A percentile compares a stretch with the other conserved stretches of the same genome.
These are phyloP conservation scores for Pestalotiopsis sp. DNA, from an alignment of 2,329 filamentous ascomycete genomes.

Conservation along the genomic window DNA sequence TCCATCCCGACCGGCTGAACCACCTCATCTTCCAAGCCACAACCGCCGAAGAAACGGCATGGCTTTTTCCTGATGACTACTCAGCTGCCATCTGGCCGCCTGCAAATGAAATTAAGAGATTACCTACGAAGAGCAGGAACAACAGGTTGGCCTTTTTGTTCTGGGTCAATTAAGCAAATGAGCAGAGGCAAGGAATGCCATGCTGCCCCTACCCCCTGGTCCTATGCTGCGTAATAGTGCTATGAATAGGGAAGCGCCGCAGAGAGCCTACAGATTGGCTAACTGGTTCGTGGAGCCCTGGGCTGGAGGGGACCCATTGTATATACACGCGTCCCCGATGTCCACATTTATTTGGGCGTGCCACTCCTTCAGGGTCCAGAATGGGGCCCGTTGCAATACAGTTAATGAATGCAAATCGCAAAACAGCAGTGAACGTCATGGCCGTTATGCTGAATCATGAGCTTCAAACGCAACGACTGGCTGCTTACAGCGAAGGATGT, in stretches of 20 bases:
- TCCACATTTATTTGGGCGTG: background rate
- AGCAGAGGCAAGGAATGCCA: background rate
- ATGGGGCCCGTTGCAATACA: background rate
- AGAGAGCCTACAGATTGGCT: too few relatives aligned
- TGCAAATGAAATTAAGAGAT: too few relatives aligned
- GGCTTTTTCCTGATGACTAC: too few relatives aligned
- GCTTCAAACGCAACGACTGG: too few relatives aligned
- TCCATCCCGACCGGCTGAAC: too few relatives aligned
- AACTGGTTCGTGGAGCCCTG: background rate
- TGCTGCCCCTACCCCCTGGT: background rate
- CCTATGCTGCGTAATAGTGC: background rate
- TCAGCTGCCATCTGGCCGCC: too few relatives aligned
- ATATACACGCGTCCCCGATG: conserved; percentile 5
- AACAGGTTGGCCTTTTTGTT: background rate
- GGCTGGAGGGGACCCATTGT: background rate
- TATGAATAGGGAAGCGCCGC: background rate
- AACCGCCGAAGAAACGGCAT: too few relatives aligned
- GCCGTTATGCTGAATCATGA: too few relatives aligned
- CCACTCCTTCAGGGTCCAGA: background rate
- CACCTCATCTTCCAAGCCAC: too few relatives aligned
- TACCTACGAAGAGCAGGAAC: too few relatives aligned
- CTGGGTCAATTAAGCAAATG: background rate
- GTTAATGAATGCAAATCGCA: background rate
- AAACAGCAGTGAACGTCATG: too few relatives aligned
- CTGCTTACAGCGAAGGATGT: too few relatives aligned